Percentiles rank a stretch among this genome's conserved stretches.
Conservation (phyloP, 1,284 basidiomycete species). For the Coniferiporia sulphurascens region DNA sequence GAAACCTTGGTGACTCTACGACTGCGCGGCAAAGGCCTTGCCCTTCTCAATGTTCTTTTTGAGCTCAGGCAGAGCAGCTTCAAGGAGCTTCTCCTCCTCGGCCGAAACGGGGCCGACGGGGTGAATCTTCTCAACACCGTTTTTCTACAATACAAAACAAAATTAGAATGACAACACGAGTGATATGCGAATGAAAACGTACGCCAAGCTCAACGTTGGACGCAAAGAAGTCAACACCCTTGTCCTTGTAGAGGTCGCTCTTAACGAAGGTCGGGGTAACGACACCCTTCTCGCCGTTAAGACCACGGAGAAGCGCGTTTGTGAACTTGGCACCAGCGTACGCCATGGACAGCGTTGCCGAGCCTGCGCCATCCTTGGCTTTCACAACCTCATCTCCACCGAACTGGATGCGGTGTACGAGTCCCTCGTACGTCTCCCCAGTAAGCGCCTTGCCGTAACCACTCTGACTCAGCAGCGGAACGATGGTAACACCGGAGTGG, state of each 20-base stretch:
- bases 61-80: constrained; percentile 85
- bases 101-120: constrained; percentile 71
- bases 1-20: background rate
- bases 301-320: constrained; percentile 74
- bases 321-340: constrained; percentile 90
- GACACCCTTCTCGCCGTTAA: constrained; percentile 84
- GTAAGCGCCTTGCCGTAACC: constrained; percentile 56
- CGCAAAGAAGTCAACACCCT: constrained; percentile 89
- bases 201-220: constrained; percentile 88
- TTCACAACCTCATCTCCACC: constrained; percentile 92
- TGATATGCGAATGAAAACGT: constrained; percentile 31
- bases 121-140: constrained; percentile 90
- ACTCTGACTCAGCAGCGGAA: constrained; percentile 89
- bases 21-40: constrained; percentile 61
- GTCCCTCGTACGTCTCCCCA: constrained; percentile 63
- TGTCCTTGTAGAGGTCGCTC: constrained; percentile 76
- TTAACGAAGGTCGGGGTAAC: constrained; percentile 85
- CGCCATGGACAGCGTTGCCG: constrained; percentile 92
- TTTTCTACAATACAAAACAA: constrained; percentile 41
- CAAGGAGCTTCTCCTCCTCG: constrained; percentile 83
- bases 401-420: constrained; percentile 86
- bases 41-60: constrained; percentile 98
- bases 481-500: constrained; percentile 94
- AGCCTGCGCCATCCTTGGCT: constrained; percentile 87
- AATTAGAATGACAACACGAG: constrained; percentile 1